Percentiles rank a stretch among this genome's conserved stretches.
phyloP scores from a whole-genome alignment of 2,329 filamentous ascomycete species.

The Nemania diffusa region DNA sequence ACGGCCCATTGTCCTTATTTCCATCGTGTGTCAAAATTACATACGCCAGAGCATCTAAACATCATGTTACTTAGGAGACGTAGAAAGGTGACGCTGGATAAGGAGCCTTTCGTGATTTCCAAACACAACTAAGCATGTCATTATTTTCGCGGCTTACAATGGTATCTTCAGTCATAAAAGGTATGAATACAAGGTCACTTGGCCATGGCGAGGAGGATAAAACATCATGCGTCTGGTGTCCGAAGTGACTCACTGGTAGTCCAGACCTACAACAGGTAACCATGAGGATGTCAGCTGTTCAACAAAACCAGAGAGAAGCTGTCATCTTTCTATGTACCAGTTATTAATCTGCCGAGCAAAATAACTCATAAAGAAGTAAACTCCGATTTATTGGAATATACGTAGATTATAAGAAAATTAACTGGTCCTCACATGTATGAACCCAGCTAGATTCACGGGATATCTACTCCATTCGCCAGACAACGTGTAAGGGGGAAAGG shows the following conservation, averaged over 20 bases:
- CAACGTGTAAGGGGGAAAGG: too few relatives aligned
- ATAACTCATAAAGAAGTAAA: too few relatives aligned
- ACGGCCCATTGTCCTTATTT: constrained; percentile 20
- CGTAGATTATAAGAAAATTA: too few relatives aligned
- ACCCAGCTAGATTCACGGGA: neutral
- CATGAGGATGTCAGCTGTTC: neutral
- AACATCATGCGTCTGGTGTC: constrained; percentile 1
- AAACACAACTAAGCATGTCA: neutral
- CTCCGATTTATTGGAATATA: neutral
- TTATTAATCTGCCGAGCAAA: too few relatives aligned
- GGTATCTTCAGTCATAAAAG: neutral
- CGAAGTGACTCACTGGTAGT: neutral
- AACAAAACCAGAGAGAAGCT: neutral
- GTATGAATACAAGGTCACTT: neutral
- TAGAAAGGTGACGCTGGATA: neutral
- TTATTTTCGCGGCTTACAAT: neutral
- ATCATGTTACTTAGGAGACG: neutral
- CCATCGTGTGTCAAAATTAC: neutral
- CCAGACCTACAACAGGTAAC: constrained; percentile 2
- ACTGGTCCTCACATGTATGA: neutral
- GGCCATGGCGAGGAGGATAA: neutral
- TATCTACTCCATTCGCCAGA: neutral
- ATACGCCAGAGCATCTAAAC: neutral
- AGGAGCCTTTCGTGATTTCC: neutral
- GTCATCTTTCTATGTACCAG: too few relatives aligned